Percentiles rank a stretch among this genome's conserved stretches.
Conservation (phyloP, 306 rosid species). For the Coriaria nepalensis region DNA sequence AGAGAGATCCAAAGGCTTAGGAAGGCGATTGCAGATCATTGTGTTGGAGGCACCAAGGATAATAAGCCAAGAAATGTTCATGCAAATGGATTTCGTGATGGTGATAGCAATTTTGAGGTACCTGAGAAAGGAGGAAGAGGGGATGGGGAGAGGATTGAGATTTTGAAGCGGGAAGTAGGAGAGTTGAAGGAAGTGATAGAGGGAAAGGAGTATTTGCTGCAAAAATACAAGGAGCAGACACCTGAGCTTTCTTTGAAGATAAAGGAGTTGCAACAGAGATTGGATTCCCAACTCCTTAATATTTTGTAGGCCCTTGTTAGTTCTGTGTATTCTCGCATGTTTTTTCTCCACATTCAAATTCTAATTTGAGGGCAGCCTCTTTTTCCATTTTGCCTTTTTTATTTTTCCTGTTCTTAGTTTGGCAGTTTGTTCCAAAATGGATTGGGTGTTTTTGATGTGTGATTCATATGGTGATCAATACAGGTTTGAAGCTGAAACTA, state of each 20-base stretch:
- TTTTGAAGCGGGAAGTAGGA: slow-evolving; percentile 72
- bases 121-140: slow-evolving; percentile 44
- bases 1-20: slow-evolving; percentile 83
- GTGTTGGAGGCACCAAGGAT: slow-evolving; percentile 42
- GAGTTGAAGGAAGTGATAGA: slow-evolving; percentile 84
- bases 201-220: slow-evolving; percentile 80
- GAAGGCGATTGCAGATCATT: slow-evolving; percentile 86
- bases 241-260: slow-evolving; percentile 57
- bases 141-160: slow-evolving; percentile 56
- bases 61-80: slow-evolving; percentile 45
- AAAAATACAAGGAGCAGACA: slow-evolving; percentile 85
- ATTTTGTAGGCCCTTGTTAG: slow-evolving; percentile 58
- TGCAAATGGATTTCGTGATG: slow-evolving; percentile 44
- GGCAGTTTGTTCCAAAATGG: slow-evolving; percentile 19
- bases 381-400: slow-evolving; percentile 21
- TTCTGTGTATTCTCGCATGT: slow-evolving; percentile 45
- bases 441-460: slow-evolving; percentile 20
- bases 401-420: slow-evolving; percentile 32
- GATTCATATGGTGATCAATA: slow-evolving; percentile 15
- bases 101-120: slow-evolving; percentile 38
- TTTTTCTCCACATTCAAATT: slow-evolving; percentile 18
- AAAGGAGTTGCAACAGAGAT: slow-evolving; percentile 75
- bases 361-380: slow-evolving; percentile 16
- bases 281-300: slow-evolving; percentile 84
- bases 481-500: slow-evolving; percentile 6